These are phyloP conservation scores for Chionographis japonica DNA, from an alignment of 106 monocot species.

Conservation along the genomic window DNA sequence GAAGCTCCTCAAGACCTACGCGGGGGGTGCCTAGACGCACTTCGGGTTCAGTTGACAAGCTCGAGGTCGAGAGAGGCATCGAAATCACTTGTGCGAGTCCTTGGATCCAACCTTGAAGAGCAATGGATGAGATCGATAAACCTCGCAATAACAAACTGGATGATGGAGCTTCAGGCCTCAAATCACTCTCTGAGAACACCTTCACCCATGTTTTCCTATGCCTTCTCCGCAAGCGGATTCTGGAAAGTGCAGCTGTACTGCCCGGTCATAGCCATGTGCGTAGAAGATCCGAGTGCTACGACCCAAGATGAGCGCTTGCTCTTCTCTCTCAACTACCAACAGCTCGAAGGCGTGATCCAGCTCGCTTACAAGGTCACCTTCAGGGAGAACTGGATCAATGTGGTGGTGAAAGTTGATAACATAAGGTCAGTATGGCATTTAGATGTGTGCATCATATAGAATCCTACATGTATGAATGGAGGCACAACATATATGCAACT, in stretches of 20 bases:
- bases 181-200: conserved; percentile 28
- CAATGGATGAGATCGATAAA: conserved; percentile 70
- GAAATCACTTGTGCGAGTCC: conserved; percentile 29
- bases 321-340: conserved; percentile 74
- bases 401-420: conserved; percentile 63
- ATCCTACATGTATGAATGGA: too few species aligned
- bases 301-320: conserved; percentile 58
- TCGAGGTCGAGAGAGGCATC: conserved; percentile 32
- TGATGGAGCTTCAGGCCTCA: conserved; percentile 38
- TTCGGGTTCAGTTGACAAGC: conserved; percentile 39
- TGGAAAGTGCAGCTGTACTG: conserved; percentile 86
- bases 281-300: conserved; percentile 24
- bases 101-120: conserved; percentile 73
- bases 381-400: conserved; percentile 47
- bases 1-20: conserved; percentile 71
- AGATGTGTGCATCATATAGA: too few species aligned
- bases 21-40: conserved; percentile 34
- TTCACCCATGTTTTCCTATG: conserved; percentile 63
- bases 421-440: conserved; percentile 41
- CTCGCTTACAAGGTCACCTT: conserved; percentile 47
- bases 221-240: conserved; percentile 43
- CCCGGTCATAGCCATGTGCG: conserved; percentile 55
- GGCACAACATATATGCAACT: too few species aligned
- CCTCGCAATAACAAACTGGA: conserved; percentile 67
- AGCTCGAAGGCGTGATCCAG: conserved; percentile 80